A percentile compares a stretch with the other conserved stretches of the same genome.
Evolutionary conservation across 208 protist genomes (phyloP).

Genomic region (Acanthamoeba rhysodes): DNA sequence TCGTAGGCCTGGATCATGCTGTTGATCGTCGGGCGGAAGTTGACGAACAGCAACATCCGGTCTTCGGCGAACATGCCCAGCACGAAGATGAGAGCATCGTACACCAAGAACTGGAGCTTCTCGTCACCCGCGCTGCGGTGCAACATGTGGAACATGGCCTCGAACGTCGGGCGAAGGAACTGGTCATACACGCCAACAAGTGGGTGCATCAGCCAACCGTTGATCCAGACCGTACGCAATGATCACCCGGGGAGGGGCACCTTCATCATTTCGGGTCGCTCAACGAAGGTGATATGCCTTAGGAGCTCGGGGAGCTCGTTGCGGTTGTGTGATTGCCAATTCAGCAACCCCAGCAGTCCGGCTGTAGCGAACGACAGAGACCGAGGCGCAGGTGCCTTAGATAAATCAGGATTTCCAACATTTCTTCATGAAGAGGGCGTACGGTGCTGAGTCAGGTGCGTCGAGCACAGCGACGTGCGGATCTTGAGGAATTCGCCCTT

Average conservation of each 20-base stretch:
- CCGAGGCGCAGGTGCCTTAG: too few relatives aligned
- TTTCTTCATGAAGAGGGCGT: conserved; percentile 19
- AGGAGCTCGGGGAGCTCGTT: conserved; percentile 76
- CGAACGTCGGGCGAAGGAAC: conserved; percentile 80
- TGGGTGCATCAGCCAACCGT: too few relatives aligned
- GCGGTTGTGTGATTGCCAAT: conserved; percentile 35
- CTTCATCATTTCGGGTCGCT: conserved; percentile 81
- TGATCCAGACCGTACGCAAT: too few relatives aligned
- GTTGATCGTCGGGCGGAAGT: conserved; percentile 77
- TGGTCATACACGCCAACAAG: background rate
- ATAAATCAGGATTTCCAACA: too few relatives aligned
- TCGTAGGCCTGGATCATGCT: conserved; percentile 74
- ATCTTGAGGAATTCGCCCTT: conserved; percentile 79
- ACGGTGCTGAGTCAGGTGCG: conserved; percentile 80
- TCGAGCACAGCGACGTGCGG: conserved; percentile 76
- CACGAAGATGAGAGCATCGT: conserved; percentile 38
- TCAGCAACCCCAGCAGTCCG: background rate
- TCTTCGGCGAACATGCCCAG: conserved; percentile 76
- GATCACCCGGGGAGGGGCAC: background rate
- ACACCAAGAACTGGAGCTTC: conserved; percentile 13
- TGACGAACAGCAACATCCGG: background rate
- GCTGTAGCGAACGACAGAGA: background rate
- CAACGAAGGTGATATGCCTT: conserved; percentile 78
- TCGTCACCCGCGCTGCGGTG: background rate
- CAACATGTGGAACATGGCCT: conserved; percentile 80